These are phyloP conservation scores for Plantago elongata DNA, from an alignment of 257 asterid species.

Conservation along the genomic window DNA sequence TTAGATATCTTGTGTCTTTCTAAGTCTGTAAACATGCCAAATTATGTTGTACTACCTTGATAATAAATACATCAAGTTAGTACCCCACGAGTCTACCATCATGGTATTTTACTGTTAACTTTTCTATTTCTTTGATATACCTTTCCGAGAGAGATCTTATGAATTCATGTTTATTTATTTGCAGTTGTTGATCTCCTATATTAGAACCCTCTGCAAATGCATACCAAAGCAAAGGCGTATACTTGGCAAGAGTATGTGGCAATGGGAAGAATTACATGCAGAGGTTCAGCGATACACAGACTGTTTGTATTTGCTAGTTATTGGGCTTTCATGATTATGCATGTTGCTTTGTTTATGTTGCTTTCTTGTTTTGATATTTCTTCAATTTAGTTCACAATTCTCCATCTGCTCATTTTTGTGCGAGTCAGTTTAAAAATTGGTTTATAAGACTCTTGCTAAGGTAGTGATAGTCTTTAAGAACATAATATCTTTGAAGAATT, in stretches of 20 bases:
- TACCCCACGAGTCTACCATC: too few relatives aligned
- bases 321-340: neutral
- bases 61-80: too few relatives aligned
- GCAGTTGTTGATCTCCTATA: constrained; percentile 75
- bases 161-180: constrained; percentile 28
- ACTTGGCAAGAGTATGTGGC: constrained; percentile 84
- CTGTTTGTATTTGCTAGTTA: neutral
- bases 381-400: neutral
- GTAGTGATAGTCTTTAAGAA: too few relatives aligned
- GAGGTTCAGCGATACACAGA: constrained; percentile 47
- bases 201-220: constrained; percentile 72
- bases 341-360: neutral
- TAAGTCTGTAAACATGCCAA: neutral
- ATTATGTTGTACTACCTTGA: too few relatives aligned
- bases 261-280: constrained; percentile 77
- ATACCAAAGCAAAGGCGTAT: constrained; percentile 92
- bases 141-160: constrained; percentile 16
- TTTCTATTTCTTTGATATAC: constrained; percentile 4
- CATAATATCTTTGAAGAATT: neutral
- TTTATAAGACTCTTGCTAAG: neutral
- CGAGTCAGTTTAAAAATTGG: neutral
- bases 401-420: neutral
- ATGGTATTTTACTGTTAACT: neutral
- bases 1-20: constrained; percentile 24
- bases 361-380: neutral